phyloP scores from a whole-genome alignment of 208 protist species.

The Trypanosoma congolense region DNA sequence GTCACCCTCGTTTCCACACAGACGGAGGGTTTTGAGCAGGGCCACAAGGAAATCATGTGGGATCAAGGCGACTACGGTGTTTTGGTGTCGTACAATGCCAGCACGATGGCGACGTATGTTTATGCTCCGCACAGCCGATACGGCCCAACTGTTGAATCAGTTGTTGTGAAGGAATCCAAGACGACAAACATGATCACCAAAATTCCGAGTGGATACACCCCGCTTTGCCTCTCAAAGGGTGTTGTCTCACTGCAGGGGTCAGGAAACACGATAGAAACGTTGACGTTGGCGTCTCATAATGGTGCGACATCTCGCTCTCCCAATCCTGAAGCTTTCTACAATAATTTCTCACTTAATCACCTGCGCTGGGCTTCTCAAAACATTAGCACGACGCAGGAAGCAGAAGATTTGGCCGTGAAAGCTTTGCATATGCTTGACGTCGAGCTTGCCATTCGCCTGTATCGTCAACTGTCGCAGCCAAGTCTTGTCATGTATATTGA shows the following conservation, averaged over 20 bases:
- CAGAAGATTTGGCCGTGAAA: constrained; percentile 80
- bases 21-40: constrained; percentile 65
- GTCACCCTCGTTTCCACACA: constrained; percentile 77
- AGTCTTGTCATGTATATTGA: constrained; percentile 92
- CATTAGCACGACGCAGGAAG: constrained; percentile 75
- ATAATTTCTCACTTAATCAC: constrained; percentile 90
- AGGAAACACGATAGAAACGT: constrained; percentile 53
- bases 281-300: constrained; percentile 80
- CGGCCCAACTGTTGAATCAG: constrained; percentile 81
- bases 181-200: constrained; percentile 71
- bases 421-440: constrained; percentile 93
- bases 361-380: constrained; percentile 87
- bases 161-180: constrained; percentile 49
- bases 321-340: constrained; percentile 79
- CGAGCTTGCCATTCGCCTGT: constrained; percentile 89
- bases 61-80: constrained; percentile 88
- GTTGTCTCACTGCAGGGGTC: constrained; percentile 68
- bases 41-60: constrained; percentile 84
- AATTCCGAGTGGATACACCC: constrained; percentile 56
- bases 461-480: constrained; percentile 89
- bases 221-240: constrained; percentile 79
- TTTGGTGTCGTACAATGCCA: constrained; percentile 71
- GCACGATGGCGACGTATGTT: constrained; percentile 85
- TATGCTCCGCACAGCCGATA: constrained; percentile 83
- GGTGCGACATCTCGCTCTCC: constrained; percentile 41